phyloP scores from a whole-genome alignment of 208 protist species.

The Acanthamoeba rhysodes region DNA sequence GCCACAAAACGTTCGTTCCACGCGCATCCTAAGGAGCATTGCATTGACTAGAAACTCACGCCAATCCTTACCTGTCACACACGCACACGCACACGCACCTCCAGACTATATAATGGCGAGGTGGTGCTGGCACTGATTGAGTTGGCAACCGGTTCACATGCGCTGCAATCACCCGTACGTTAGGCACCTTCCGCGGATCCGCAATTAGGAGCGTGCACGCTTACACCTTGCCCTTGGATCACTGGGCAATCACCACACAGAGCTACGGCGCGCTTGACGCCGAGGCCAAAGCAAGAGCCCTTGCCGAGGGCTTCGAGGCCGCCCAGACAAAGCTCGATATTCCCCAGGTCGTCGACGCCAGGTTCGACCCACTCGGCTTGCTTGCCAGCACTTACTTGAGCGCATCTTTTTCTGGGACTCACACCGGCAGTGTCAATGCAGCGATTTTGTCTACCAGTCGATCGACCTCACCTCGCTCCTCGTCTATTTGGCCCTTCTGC shows the following conservation, averaged over 20 bases:
- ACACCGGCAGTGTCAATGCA: not conserved
- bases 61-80: not conserved
- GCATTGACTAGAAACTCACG: not conserved
- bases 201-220: not conserved
- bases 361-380: not conserved
- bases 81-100: not conserved
- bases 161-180: too few relatives aligned
- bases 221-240: not conserved
- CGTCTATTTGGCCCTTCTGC: constrained; percentile 18
- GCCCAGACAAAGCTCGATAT: not conserved
- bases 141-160: not conserved
- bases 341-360: constrained; percentile 34
- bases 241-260: not conserved
- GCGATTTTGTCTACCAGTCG: not conserved
- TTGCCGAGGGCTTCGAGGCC: not conserved
- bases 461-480: constrained; percentile 52
- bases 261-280: not conserved
- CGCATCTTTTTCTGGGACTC: not conserved
- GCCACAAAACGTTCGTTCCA: constrained; percentile 9
- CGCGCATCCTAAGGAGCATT: not conserved
- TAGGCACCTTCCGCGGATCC: too few relatives aligned
- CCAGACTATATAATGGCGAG: constrained; percentile 30
- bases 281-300: not conserved
- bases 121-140: constrained; percentile 33
- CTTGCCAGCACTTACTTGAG: not conserved